A percentile compares a stretch with the other conserved stretches of the same genome.
phyloP scores from a whole-genome alignment of 805 yeast species.

The Candida krabiensis region DNA sequence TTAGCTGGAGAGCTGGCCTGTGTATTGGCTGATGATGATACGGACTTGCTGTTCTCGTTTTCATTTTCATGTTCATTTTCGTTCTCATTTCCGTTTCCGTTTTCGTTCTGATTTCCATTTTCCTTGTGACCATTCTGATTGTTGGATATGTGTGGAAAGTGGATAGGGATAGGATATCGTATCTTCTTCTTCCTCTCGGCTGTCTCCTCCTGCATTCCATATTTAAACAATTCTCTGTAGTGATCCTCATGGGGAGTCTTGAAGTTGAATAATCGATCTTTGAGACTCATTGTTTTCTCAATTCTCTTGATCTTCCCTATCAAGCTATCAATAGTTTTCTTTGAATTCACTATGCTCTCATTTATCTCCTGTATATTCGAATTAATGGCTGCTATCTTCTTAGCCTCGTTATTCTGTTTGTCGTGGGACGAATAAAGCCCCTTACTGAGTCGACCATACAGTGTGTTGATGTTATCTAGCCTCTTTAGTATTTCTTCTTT shows the following conservation, averaged over 20 bases:
- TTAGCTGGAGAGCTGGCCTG: conserved; percentile 19
- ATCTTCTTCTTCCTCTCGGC: conserved; percentile 5
- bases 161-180: background rate
- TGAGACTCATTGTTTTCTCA: conserved; percentile 37
- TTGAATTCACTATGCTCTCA: conserved; percentile 12
- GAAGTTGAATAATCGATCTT: conserved; percentile 36
- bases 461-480: conserved; percentile 13
- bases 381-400: conserved; percentile 5
- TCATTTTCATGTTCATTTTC: no score
- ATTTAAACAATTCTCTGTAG: conserved; percentile 40
- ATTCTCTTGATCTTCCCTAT: conserved; percentile 31
- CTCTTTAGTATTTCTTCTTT: conserved; percentile 19
- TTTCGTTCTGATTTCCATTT: no score
- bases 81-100: no score
- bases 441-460: conserved; percentile 11
- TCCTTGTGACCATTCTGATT: conserved; percentile 1
- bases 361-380: conserved; percentile 27
- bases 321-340: conserved; percentile 23
- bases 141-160: background rate
- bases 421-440: conserved; percentile 6
- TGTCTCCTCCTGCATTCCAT: conserved; percentile 25
- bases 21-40: conserved; percentile 3
- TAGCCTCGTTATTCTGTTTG: conserved; percentile 4
- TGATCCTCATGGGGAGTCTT: conserved; percentile 42
- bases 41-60: no score